phyloP scores from a whole-genome alignment of 768 basidiomycete species.

The Lactarius hengduanensis region DNA sequence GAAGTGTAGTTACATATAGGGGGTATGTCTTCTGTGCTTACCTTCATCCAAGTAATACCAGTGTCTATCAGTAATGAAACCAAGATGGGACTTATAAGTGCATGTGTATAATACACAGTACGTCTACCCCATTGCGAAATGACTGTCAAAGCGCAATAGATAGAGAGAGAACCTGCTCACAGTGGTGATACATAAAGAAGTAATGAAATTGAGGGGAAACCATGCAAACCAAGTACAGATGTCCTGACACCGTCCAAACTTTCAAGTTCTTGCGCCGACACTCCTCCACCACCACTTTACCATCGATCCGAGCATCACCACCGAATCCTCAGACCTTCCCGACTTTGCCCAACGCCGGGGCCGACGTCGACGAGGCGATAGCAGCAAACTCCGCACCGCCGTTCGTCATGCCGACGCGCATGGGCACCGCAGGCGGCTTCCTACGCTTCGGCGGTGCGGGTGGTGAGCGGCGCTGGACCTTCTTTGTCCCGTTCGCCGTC shows the following conservation, averaged over 20 bases:
- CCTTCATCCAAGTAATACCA: too few species aligned
- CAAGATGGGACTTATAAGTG: too few species aligned
- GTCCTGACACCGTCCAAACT: neutral
- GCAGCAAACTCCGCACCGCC: constrained; percentile 59
- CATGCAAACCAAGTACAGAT: neutral
- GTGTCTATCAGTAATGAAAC: too few species aligned
- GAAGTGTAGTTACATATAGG: too few species aligned
- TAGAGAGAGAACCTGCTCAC: neutral
- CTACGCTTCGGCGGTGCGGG: constrained; percentile 67
- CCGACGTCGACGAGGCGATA: constrained; percentile 45
- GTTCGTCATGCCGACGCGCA: constrained; percentile 41
- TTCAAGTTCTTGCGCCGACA: neutral
- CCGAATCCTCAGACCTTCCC: constrained; percentile 1
- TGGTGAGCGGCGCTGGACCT: constrained; percentile 42
- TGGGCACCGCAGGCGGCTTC: constrained; percentile 70
- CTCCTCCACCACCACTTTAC: neutral
- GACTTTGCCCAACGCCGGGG: constrained; percentile 20
- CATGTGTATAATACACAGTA: constrained; percentile 8
- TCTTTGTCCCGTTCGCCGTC: constrained; percentile 8
- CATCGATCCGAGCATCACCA: neutral
- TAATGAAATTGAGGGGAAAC: neutral
- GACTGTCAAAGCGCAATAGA: neutral
- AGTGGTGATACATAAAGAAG: neutral
- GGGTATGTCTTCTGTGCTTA: too few species aligned
- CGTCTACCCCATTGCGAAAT: constrained; percentile 9